phyloP scores from a whole-genome alignment of 2,329 filamentous ascomycete species.

The Byssothecium circinans region DNA sequence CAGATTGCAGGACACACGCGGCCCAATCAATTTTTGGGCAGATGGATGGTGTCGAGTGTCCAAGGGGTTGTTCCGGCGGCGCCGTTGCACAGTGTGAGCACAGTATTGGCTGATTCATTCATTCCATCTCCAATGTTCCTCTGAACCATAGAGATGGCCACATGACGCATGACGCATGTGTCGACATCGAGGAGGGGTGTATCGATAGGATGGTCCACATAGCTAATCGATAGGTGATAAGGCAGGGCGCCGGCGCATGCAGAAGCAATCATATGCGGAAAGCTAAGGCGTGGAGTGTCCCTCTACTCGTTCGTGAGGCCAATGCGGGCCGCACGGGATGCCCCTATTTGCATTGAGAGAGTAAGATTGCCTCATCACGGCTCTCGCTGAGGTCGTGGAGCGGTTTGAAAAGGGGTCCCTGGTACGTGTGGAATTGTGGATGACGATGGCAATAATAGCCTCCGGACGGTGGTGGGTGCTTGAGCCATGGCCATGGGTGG shows the following conservation, averaged over 20 bases:
- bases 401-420: conserved; percentile 9
- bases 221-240: too few species aligned
- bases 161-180: too few species aligned
- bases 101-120: too few species aligned
- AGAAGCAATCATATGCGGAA: conserved; percentile 37
- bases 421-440: conserved; percentile 1
- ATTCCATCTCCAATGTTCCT: too few species aligned
- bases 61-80: too few species aligned
- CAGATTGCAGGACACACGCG: too few species aligned
- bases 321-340: too few species aligned
- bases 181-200: conserved; percentile 2
- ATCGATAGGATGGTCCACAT: too few species aligned
- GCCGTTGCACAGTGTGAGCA: too few species aligned
- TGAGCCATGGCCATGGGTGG: conserved; percentile 2
- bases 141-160: too few species aligned
- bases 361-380: conserved; percentile 21
- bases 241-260: conserved; percentile 16
- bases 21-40: not conserved
- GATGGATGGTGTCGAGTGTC: not conserved
- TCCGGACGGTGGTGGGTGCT: not conserved
- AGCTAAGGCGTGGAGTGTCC: conserved; percentile 21
- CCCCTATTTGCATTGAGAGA: conserved; percentile 23
- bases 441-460: not conserved
- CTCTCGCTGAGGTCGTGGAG: not conserved
- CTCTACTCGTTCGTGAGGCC: conserved; percentile 6